phyloP scores from a whole-genome alignment of 495 filamentous ascomycete species.

The Hypomontagnella monticulosa region DNA sequence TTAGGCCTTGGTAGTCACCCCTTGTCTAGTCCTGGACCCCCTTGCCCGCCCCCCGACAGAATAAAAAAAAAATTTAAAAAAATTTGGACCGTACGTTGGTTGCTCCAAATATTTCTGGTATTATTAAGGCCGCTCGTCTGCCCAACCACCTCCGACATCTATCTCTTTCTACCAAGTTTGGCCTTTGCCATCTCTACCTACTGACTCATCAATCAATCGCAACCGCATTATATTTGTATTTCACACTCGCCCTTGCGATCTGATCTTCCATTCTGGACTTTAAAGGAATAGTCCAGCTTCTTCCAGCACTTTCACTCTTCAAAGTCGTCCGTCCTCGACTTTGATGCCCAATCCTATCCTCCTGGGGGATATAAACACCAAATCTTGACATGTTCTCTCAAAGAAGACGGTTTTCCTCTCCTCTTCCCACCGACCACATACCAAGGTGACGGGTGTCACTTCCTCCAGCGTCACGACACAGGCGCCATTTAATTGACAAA shows the following conservation, averaged over 20 bases:
- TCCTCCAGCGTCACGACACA: slow-evolving; percentile 59
- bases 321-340: slow-evolving; percentile 45
- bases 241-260: slow-evolving; percentile 25
- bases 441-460: slow-evolving; percentile 64
- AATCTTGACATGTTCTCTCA: slow-evolving; percentile 61
- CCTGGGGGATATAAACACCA: slow-evolving; percentile 51
- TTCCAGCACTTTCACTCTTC: slow-evolving; percentile 44
- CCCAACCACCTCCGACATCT: slow-evolving; percentile 43
- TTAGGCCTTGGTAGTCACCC: slow-evolving; percentile 33
- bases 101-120: slow-evolving; percentile 39
- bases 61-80: slow-evolving; percentile 37
- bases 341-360: slow-evolving; percentile 46
- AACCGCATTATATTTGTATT: slow-evolving; percentile 35
- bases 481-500: slow-evolving; percentile 47
- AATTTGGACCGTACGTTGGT: slow-evolving; percentile 29
- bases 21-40: slow-evolving; percentile 17
- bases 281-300: slow-evolving; percentile 38
- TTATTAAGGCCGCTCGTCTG: slow-evolving; percentile 43
- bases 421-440: slow-evolving; percentile 65
- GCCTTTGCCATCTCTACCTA: slow-evolving; percentile 44
- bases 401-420: slow-evolving; percentile 59
- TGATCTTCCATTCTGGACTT: slow-evolving; percentile 42
- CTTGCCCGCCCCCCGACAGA: slow-evolving; percentile 20
- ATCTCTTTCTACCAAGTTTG: slow-evolving; percentile 44
- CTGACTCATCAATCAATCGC: slow-evolving; percentile 42